A percentile compares a stretch with the other conserved stretches of the same genome.
Conservation (phyloP, 345 rosid species). For the Orychophragmus violaceus region DNA sequence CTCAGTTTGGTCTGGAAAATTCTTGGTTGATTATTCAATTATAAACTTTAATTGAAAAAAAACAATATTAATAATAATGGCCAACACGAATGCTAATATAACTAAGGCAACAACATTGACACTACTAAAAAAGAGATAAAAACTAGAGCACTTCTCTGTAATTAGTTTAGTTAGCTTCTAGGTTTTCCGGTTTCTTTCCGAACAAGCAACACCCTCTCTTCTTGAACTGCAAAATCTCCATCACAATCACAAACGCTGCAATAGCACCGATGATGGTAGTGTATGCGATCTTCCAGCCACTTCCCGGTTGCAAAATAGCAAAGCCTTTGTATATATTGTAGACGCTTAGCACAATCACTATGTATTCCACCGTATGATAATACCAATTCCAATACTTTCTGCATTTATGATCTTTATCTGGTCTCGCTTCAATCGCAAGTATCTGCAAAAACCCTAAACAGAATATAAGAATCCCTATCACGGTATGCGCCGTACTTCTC, state of each 20-base stretch:
- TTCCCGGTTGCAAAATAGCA: conserved; percentile 37
- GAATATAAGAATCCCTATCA: conserved; percentile 3
- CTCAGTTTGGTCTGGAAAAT: no score
- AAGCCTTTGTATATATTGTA: conserved; percentile 59
- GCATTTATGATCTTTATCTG: conserved; percentile 62
- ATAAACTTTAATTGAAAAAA: no score
- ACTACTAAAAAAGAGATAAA: neutral
- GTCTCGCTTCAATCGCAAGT: conserved; percentile 36
- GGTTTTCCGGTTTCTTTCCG: neutral
- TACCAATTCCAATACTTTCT: conserved; percentile 74
- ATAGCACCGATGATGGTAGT: conserved; percentile 32
- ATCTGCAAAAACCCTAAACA: conserved; percentile 13
- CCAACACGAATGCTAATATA: neutral
- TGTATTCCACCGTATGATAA: conserved; percentile 58
- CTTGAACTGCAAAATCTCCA: conserved; percentile 20
- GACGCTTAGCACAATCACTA: conserved; percentile 47
- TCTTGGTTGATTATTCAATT: no score
- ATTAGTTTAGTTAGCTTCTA: neutral
- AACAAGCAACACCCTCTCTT: conserved; percentile 19
- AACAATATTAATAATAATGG: no score
- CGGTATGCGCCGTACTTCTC: neutral
- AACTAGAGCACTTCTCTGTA: neutral
- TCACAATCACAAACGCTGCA: conserved; percentile 5
- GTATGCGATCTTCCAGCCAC: conserved; percentile 49
- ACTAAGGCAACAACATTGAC: neutral